A percentile compares a stretch with the other conserved stretches of the same genome.
phyloP scores from a whole-genome alignment of 495 filamentous ascomycete species.

The Aspergillus nidulans region DNA sequence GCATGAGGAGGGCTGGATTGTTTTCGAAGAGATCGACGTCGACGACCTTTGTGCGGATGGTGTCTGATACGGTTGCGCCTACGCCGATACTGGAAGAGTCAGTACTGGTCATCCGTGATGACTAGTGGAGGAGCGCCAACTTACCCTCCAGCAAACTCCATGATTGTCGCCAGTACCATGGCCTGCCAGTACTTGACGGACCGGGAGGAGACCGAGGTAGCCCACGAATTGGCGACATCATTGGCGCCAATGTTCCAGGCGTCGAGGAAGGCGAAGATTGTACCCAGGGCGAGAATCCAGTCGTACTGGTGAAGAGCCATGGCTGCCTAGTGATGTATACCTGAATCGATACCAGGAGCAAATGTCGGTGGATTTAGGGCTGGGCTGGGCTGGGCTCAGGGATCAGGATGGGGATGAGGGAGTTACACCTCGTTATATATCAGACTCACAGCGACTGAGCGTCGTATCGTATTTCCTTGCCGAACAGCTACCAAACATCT shows the following conservation, averaged over 20 bases:
- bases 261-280: slow-evolving; percentile 20
- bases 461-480: too few relatives aligned
- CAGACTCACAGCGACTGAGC: too few relatives aligned
- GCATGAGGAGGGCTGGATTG: slow-evolving; percentile 16
- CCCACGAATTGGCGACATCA: slow-evolving; percentile 21
- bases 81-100: slow-evolving; percentile 13
- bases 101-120: neutral
- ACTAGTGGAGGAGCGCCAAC: neutral
- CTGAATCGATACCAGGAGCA: neutral
- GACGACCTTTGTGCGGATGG: slow-evolving; percentile 19
- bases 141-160: slow-evolving; percentile 18
- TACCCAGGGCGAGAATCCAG: slow-evolving; percentile 18
- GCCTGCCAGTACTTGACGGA: slow-evolving; percentile 19
- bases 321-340: neutral
- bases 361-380: too few relatives aligned
- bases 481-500: too few relatives aligned
- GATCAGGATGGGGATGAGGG: too few relatives aligned
- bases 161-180: slow-evolving; percentile 16
- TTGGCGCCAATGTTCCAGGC: slow-evolving; percentile 22
- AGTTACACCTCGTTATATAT: too few relatives aligned
- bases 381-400: too few relatives aligned
- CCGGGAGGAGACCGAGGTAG: slow-evolving; percentile 19
- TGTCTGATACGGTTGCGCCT: slow-evolving; percentile 15
- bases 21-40: slow-evolving; percentile 10
- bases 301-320: slow-evolving; percentile 19